Evolutionary conservation across 345 rosid genomes (phyloP).

Genomic region (Populus ilicifolia): DNA sequence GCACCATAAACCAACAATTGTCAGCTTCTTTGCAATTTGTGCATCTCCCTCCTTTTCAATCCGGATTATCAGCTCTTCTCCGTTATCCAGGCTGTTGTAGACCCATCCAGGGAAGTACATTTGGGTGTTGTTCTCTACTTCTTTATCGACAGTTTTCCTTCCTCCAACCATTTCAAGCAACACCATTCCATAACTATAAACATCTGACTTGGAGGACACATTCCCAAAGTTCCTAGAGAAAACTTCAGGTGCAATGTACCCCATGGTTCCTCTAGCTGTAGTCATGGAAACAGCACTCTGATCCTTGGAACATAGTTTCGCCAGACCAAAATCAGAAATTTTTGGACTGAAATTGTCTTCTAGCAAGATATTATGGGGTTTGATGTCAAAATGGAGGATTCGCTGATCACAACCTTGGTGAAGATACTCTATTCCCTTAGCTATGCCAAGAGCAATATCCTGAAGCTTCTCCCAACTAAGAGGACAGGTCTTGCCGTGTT

Average conservation of each 20-base stretch:
- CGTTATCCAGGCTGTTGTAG: conserved; percentile 9
- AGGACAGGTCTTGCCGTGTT: neutral
- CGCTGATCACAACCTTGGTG: conserved; percentile 22
- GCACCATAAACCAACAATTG: conserved; percentile 13
- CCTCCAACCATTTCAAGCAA: conserved; percentile 15
- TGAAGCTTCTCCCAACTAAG: conserved; percentile 17
- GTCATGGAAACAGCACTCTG: conserved; percentile 11
- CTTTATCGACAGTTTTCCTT: neutral
- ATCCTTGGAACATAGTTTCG: conserved; percentile 10
- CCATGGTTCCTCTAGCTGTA: conserved; percentile 19
- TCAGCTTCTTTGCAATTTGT: conserved; percentile 5
- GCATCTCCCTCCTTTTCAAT: conserved; percentile 3
- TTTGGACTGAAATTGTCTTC: conserved; percentile 19
- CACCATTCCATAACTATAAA: conserved; percentile 18
- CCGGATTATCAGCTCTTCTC: conserved; percentile 4
- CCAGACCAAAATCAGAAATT: conserved; percentile 22
- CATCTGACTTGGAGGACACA: conserved; percentile 14
- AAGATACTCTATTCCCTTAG: conserved; percentile 22
- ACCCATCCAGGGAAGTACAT: conserved; percentile 16
- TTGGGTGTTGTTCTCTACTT: neutral
- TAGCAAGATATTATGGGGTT: conserved; percentile 10
- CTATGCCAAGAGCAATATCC: conserved; percentile 22
- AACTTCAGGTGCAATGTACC: conserved; percentile 20
- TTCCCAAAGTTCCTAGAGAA: conserved; percentile 16
- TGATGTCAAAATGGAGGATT: conserved; percentile 18